A percentile compares a stretch with the other conserved stretches of the same genome.
Conservation (phyloP, 1,284 basidiomycete genomes). For the Volvariella surrecta region DNA sequence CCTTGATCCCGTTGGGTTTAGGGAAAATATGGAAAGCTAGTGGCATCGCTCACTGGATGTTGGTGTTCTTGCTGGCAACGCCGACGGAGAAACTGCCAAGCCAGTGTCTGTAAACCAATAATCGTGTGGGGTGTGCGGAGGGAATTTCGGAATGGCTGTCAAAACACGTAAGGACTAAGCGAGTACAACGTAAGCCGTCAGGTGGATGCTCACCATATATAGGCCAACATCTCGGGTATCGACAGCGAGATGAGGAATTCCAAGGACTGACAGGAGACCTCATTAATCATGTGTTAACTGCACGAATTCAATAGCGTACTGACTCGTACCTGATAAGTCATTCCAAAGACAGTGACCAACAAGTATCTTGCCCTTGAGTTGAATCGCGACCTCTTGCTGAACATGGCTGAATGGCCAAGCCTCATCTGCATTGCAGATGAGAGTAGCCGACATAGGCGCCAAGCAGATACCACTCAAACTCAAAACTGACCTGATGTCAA, state of each 20-base stretch:
- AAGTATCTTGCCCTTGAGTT: conserved; percentile 58
- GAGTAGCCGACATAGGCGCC: too few species aligned
- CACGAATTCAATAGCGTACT: conserved; percentile 1
- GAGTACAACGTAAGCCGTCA: conserved; percentile 1
- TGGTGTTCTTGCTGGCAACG: conserved; percentile 61
- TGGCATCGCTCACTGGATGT: conserved; percentile 48
- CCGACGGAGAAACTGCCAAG: conserved; percentile 73
- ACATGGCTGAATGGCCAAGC: conserved; percentile 49
- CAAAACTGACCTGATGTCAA: conserved; percentile 37
- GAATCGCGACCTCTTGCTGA: conserved; percentile 52
- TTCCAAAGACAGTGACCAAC: conserved; percentile 73
- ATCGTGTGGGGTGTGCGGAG: conserved; percentile 55
- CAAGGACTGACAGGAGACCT: conserved; percentile 44
- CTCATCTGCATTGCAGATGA: conserved; percentile 26
- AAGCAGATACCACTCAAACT: conserved; percentile 3
- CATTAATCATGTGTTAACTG: not conserved
- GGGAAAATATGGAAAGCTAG: conserved; percentile 9
- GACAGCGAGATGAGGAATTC: conserved; percentile 74
- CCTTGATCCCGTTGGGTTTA: conserved; percentile 25
- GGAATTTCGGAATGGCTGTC: conserved; percentile 59
- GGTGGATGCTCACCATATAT: conserved; percentile 39
- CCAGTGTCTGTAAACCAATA: conserved; percentile 65
- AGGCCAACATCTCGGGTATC: conserved; percentile 73
- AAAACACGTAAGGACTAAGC: not conserved
- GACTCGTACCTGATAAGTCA: conserved; percentile 56